phyloP scores from a whole-genome alignment of 169 alveolate species.

The Eimeria maxima region DNA sequence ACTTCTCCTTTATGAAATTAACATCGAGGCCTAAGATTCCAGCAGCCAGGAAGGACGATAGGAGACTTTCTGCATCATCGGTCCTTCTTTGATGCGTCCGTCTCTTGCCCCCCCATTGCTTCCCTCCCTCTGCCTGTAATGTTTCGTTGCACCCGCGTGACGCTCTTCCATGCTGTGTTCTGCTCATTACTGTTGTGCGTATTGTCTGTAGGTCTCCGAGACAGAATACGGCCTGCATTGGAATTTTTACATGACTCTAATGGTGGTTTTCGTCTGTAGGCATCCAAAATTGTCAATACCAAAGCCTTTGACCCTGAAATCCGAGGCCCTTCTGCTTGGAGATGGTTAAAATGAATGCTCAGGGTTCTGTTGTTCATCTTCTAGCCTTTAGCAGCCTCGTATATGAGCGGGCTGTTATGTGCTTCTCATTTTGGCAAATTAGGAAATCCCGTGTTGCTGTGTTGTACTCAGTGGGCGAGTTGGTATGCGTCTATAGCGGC shows the following conservation, averaged over 20 bases:
- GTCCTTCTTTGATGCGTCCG: background rate
- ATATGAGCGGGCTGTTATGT: background rate
- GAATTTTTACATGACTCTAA: constrained; percentile 78
- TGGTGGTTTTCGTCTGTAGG: constrained; percentile 75
- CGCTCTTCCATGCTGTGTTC: background rate
- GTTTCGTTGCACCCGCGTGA: background rate
- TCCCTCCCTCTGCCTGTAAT: background rate
- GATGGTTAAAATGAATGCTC: background rate
- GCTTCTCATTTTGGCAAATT: background rate
- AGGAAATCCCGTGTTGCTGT: background rate
- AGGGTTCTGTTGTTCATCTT: background rate
- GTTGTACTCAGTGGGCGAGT: constrained; percentile 65
- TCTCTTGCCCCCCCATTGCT: background rate
- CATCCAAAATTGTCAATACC: background rate
- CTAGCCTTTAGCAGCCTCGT: too few relatives aligned
- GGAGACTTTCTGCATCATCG: background rate
- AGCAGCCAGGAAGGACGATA: background rate
- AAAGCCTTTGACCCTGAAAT: background rate
- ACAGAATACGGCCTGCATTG: constrained; percentile 80
- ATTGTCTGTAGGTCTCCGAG: constrained; percentile 62
- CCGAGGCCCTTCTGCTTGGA: background rate
- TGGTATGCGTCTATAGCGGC: constrained; percentile 33
- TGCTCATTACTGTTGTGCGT: background rate
- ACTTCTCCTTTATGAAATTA: background rate
- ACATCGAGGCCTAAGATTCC: background rate